Base-by-base conservation (phyloP, 2,329 filamentous ascomycete genomes). In the Elsinoe perseae region DNA sequence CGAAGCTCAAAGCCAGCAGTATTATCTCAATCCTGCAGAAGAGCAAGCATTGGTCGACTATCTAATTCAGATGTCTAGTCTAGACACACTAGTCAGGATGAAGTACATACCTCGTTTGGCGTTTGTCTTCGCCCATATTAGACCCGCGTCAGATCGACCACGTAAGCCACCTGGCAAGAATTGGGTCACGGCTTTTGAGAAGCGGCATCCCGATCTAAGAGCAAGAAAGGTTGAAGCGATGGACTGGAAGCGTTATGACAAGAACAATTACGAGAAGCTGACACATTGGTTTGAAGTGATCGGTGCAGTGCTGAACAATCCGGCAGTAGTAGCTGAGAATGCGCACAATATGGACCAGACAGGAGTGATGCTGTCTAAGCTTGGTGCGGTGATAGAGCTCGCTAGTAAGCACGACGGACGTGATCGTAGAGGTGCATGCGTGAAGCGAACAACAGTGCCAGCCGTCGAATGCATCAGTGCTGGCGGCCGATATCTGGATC, bases 401-500 rank as follows among this genome's bases (percentile, higher is more conserved):
- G n/a, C n/a, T n/a, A n/a, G n/a, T n/a, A n/a, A n/a, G n/a, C n/a
- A n/a, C n/a, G n/a, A n/a, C n/a, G n/a, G n/a, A n/a, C n/a, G n/a
- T n/a, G n/a, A n/a, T n/a, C n/a, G n/a, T n/a, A n/a, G n/a, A n/a
- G n/a, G n/a, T n/a, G n/a, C n/a, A n/a, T n/a, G n/a, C n/a, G n/a
- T n/a, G n/a, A n/a, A 67, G 59, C 65, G 63, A 3, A 65, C 56
- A n/a, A 58, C 58, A 5, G 53, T 67, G 2, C 66, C 64, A 20
- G 62, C 64, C 1, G 62, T 67, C 40, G 62, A 66, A 50, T 66
- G 63, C 46, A 60, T 64, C 18, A 53, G 54, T 61, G 61, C 27
- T 16, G 58, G 67, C 56, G 60, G 63, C 59, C 63, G 61, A 54
- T 63, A 16, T 61, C 56, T 68, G n/a, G 7, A 52, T 2, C 63